A percentile compares a stretch with the other conserved stretches of the same genome.
Conservation (phyloP, 306 rosid species). For the Medicago lupulina region DNA sequence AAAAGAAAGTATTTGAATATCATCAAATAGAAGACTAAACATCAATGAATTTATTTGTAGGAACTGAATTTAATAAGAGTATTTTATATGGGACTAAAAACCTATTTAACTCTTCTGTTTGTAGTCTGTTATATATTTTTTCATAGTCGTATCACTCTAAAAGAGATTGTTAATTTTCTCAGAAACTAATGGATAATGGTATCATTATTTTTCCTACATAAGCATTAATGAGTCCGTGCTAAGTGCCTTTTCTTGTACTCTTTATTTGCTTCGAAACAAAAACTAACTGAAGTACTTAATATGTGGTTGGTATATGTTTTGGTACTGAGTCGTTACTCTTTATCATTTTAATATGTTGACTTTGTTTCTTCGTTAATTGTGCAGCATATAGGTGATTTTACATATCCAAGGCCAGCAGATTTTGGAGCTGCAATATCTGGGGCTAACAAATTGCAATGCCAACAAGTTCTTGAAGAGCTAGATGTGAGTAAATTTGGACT, state of each 20-base stretch:
- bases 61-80: neutral
- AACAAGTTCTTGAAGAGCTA: conserved; percentile 96
- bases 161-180: conserved; percentile 19
- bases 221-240: neutral
- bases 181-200: conserved; percentile 9
- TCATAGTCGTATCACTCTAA: neutral
- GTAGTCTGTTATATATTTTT: conserved; percentile 1
- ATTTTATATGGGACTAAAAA: neutral
- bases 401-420: conserved; percentile 95
- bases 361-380: conserved; percentile 38
- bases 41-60: neutral
- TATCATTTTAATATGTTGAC: conserved; percentile 30
- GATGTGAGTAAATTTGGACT: conserved; percentile 69
- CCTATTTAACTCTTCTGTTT: neutral
- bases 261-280: neutral
- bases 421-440: conserved; percentile 99
- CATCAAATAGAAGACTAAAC: neutral
- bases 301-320: conserved; percentile 19
- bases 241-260: neutral
- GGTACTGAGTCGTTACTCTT: conserved; percentile 13
- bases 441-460: conserved; percentile 96
- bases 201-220: conserved; percentile 7
- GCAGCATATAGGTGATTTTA: conserved; percentile 99
- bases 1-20: neutral
- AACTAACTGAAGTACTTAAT: conserved; percentile 1